Percentiles rank a stretch among this genome's conserved stretches.
Evolutionary conservation across 164 flowering plant species (phyloP).

Genomic region (Liquidambar formosana): DNA sequence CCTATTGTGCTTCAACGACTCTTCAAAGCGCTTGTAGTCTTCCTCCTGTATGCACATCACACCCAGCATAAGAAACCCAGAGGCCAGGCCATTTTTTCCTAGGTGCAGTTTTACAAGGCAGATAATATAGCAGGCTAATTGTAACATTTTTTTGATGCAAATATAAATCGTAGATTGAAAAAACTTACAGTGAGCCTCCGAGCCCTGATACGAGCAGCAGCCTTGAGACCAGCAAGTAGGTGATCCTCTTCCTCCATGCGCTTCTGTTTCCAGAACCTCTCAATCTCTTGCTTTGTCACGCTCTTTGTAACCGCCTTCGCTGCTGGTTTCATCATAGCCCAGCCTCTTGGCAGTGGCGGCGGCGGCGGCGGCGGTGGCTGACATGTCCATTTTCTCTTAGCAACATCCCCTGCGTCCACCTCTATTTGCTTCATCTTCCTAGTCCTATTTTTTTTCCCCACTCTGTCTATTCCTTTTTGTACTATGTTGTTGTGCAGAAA

Average conservation of each 20-base stretch:
- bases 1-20: constrained; percentile 36
- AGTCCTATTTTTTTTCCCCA: too few species aligned
- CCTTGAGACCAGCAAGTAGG: constrained; percentile 67
- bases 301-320: constrained; percentile 22
- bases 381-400: not conserved
- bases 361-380: constrained; percentile 38
- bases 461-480: not conserved
- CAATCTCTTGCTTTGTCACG: constrained; percentile 71
- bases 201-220: constrained; percentile 73
- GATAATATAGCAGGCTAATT: too few species aligned
- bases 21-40: too few species aligned
- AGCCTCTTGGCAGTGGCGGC: constrained; percentile 22
- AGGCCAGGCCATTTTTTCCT: too few species aligned
- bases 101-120: not conserved
- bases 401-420: constrained; percentile 9
- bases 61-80: too few species aligned
- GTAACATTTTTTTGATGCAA: too few species aligned
- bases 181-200: constrained; percentile 56
- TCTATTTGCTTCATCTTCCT: constrained; percentile 20
- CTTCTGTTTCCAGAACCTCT: constrained; percentile 64
- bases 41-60: constrained; percentile 49
- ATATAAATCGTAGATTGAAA: too few species aligned
- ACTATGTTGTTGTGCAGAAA: too few species aligned
- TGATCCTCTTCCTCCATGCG: constrained; percentile 73
- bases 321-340: constrained; percentile 5